These are phyloP conservation scores for Fusarium sp. DNA, from an alignment of 2,329 filamentous ascomycete species.

Conservation along the genomic window DNA sequence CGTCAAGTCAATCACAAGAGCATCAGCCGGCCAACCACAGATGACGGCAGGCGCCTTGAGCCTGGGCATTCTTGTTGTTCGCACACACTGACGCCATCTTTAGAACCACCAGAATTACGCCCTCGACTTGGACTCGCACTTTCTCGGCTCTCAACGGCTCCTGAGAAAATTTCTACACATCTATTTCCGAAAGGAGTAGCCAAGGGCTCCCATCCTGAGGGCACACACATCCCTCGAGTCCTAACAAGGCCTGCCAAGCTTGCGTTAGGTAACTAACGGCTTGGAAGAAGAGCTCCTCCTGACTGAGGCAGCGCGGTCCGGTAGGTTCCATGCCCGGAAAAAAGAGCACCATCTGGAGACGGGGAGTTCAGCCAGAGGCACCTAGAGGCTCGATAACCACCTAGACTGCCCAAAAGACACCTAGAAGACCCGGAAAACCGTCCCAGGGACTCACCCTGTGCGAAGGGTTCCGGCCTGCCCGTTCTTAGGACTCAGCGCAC, in stretches of 20 bases:
- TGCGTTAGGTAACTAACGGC: conserved; percentile 9
- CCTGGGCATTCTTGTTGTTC: conserved; percentile 6
- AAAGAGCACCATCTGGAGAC: not conserved
- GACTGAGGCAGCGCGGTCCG: conserved; percentile 23
- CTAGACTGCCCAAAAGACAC: not conserved
- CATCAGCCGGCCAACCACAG: not conserved
- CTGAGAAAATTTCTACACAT: conserved; percentile 10
- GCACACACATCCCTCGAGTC: not conserved
- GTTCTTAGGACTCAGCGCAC: not conserved
- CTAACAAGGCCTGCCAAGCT: not conserved
- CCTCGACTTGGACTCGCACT: conserved; percentile 6
- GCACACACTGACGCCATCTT: conserved; percentile 30
- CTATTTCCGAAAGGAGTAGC: not conserved
- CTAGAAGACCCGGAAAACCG: not conserved
- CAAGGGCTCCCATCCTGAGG: not conserved
- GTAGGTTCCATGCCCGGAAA: not conserved
- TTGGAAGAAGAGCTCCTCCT: not conserved
- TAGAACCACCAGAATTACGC: conserved; percentile 26
- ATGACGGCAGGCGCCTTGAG: not conserved
- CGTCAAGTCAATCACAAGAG: conserved; percentile 11
- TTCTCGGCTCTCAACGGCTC: conserved; percentile 3
- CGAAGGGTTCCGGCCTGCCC: conserved; percentile 1
- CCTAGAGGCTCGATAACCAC: not conserved
- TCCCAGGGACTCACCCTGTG: not conserved
- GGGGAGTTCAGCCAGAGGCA: not conserved